Percentiles rank a stretch among this genome's conserved stretches.
These are phyloP conservation scores for Annulohypoxylon truncatum DNA, from an alignment of 2,329 filamentous ascomycete species.

Conservation along the genomic window DNA sequence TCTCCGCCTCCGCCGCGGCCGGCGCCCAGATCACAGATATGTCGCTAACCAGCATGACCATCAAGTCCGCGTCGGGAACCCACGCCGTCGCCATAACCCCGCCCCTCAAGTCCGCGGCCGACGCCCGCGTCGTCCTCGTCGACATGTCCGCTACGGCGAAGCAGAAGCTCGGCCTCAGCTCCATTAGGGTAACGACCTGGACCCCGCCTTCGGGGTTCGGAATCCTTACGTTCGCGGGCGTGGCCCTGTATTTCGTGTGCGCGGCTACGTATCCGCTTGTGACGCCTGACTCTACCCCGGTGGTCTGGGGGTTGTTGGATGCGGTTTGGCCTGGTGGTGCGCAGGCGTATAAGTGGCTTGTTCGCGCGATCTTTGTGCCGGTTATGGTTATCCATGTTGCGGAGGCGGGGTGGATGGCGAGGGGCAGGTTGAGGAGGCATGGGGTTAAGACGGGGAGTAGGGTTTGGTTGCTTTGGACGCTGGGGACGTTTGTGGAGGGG, in stretches of 20 bases:
- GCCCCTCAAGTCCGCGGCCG: slow-evolving; percentile 73
- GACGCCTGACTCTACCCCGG: slow-evolving; percentile 58
- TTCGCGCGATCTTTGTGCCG: slow-evolving; percentile 66
- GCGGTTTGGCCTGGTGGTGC: slow-evolving; percentile 67
- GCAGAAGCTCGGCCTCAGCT: slow-evolving; percentile 68
- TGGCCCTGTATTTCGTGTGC: slow-evolving; percentile 65
- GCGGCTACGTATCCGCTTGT: slow-evolving; percentile 64
- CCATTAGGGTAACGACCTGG: slow-evolving; percentile 58
- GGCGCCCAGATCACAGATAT: slow-evolving; percentile 74
- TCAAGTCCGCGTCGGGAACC: slow-evolving; percentile 61
- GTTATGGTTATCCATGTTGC: slow-evolving; percentile 72
- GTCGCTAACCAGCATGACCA: slow-evolving; percentile 69
- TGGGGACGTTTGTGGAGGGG: slow-evolving; percentile 66
- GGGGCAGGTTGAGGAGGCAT: slow-evolving; percentile 59
- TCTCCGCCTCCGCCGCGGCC: slow-evolving; percentile 66
- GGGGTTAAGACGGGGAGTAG: slow-evolving; percentile 58
- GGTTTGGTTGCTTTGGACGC: slow-evolving; percentile 69
- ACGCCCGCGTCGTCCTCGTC: slow-evolving; percentile 77
- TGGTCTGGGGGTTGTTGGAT: slow-evolving; percentile 62
- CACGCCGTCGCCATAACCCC: slow-evolving; percentile 74
- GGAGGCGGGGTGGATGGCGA: slow-evolving; percentile 70
- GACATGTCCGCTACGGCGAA: slow-evolving; percentile 73
- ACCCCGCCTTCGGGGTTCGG: slow-evolving; percentile 58
- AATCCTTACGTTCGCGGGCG: slow-evolving; percentile 64
- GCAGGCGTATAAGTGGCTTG: slow-evolving; percentile 67